These are phyloP conservation scores for Chaetomiaceae sp. DNA, from an alignment of 2,329 filamentous ascomycete genomes.

Conservation along the genomic window DNA sequence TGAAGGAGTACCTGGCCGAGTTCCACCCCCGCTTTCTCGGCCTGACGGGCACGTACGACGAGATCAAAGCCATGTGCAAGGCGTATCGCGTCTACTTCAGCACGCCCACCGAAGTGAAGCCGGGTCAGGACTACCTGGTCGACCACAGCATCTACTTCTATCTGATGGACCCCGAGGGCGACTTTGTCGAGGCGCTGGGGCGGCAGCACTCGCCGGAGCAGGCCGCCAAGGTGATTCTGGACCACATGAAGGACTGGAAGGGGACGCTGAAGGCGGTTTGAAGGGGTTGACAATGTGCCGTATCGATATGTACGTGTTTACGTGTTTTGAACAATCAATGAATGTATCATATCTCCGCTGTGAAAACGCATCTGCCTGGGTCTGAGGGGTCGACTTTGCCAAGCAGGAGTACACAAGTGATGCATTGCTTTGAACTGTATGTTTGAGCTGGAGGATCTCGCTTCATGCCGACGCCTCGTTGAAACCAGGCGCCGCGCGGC, in stretches of 20 bases:
- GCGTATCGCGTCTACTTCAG: conserved; percentile 96
- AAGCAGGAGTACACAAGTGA: no score
- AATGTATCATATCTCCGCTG: conserved; percentile 14
- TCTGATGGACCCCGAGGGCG: conserved; percentile 95
- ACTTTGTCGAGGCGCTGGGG: conserved; percentile 96
- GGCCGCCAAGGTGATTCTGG: conserved; percentile 74
- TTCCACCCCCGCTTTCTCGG: conserved; percentile 85
- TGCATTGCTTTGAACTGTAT: no score
- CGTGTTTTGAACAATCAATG: background rate
- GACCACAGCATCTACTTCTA: conserved; percentile 99
- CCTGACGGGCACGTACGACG: conserved; percentile 85
- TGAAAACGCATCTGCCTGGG: background rate
- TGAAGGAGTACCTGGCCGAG: conserved; percentile 81
- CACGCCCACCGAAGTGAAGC: conserved; percentile 79
- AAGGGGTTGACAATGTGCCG: background rate
- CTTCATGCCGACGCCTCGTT: no score
- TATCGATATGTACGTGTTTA: background rate
- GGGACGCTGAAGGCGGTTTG: conserved; percentile 25
- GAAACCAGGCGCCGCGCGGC: no score
- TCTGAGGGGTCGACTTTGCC: no score
- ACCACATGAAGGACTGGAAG: conserved; percentile 68
- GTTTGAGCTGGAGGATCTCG: no score
- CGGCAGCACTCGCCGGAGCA: conserved; percentile 87
- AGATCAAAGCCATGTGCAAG: conserved; percentile 93
- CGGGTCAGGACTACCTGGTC: conserved; percentile 93